phyloP scores from a whole-genome alignment of 2,329 filamentous ascomycete species.

The Cladosporium sp. region DNA sequence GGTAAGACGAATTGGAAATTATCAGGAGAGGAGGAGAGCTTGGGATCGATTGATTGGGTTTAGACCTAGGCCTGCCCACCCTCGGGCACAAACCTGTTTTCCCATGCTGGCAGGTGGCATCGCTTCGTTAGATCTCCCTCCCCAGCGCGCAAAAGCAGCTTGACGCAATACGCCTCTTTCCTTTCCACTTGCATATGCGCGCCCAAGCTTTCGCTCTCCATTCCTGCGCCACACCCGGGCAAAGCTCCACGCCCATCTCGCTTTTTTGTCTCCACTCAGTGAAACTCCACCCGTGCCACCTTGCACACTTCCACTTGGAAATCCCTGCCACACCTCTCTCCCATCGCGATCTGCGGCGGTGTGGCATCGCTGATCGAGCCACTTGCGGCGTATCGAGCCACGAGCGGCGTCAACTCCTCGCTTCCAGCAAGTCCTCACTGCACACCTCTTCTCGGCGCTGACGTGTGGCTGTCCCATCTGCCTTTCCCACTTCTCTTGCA shows the following conservation, averaged over 20 bases:
- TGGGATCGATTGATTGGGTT: background rate
- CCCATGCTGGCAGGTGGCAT: background rate
- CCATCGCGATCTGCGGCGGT: no score
- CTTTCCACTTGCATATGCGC: no score
- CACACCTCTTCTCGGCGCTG: background rate
- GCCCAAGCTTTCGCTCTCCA: no score
- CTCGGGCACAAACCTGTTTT: background rate
- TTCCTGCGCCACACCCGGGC: no score
- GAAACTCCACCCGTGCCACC: no score
- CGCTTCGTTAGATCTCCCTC: background rate
- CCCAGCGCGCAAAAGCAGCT: background rate
- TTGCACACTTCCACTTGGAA: no score
- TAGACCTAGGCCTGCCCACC: background rate
- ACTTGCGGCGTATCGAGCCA: constrained; percentile 6
- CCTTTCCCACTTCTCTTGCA: background rate
- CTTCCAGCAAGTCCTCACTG: no score
- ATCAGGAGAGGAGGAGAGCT: background rate
- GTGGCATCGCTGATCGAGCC: constrained; percentile 9
- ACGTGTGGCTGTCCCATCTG: background rate
- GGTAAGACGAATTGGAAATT: background rate
- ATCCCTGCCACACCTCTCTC: no score
- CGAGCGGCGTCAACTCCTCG: background rate
- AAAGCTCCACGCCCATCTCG: no score
- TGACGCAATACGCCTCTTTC: background rate
- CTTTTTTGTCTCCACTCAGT: no score